Base-by-base conservation (phyloP, 805 yeast genomes). In the Torulaspora microellipsoides region DNA sequence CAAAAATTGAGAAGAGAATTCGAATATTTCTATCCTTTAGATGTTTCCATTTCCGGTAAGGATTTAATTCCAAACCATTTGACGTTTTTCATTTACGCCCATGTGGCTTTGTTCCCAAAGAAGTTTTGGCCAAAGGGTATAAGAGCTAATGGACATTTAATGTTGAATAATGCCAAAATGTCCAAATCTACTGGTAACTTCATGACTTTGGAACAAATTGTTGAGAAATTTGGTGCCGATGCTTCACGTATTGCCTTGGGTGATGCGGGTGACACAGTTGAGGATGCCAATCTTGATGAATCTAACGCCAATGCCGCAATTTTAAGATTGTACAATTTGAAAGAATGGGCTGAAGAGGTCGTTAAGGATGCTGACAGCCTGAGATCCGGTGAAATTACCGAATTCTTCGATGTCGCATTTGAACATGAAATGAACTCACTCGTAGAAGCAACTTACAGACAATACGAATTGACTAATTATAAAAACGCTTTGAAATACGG, bases 231-330 rank as follows among this genome's bases (percentile, higher is more conserved):
- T 56, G 99, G 99, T 67, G 95, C 98, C 40, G 99, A 93, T 67
- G 97, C 98, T 33, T 74, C 96, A 9, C 85, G 99, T 75, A 86
- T 93, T 65, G 97, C 99, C 4, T 73, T 93, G 53, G 99, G 98
- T 36, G 99, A 93, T 72, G 96, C 97, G 40, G 99, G 99, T 73
- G 99, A 93, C 65, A 75, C 93, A 34, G 80, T 89, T 54, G 99
- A 93, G 71, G 99, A 93, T 68, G 99, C 99, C 41, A 93, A 93
- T 73, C 86, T 93, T 62, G 99, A 93, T 60, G 99, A 93, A 71
- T 72, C 88, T 48, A 90, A 83, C 61, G 99, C 99, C 43, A 93
- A 93, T 61, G 96, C 99, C 36, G 97, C 98, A 20, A 90, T 93
- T 65, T 77, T 93, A 66, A 85, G 99, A 71, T 76, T 93, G 64